Evolutionary conservation across 2,329 filamentous ascomycete species (phyloP).

Genomic region (Diaporthe batatas): DNA sequence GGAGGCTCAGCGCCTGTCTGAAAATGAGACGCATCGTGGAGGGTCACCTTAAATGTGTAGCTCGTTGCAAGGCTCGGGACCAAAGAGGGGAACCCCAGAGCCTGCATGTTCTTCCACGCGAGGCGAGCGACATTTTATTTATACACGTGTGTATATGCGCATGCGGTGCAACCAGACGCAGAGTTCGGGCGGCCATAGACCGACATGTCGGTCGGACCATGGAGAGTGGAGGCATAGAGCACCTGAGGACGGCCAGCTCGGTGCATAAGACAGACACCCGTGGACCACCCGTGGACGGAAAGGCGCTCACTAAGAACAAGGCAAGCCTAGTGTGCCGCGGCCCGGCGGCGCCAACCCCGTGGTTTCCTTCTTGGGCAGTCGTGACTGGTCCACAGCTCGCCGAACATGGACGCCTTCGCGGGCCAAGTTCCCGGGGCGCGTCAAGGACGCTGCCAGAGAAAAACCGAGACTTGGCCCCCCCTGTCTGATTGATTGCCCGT

Average conservation of each 20-base stretch:
- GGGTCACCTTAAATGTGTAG: too few species aligned
- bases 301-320: neutral
- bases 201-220: neutral
- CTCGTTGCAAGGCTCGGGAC: neutral
- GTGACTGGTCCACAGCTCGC: neutral
- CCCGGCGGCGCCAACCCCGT: neutral
- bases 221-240: neutral
- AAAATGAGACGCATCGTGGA: slow-evolving; percentile 24
- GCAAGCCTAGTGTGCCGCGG: neutral
- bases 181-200: neutral
- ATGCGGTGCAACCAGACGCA: neutral
- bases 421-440: neutral
- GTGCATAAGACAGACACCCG: neutral
- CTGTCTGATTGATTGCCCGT: too few species aligned
- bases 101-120: neutral
- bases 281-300: neutral
- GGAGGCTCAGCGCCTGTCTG: slow-evolving; percentile 13
- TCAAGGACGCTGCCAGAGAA: slow-evolving; percentile 7
- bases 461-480: too few species aligned
- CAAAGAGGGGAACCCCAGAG: neutral
- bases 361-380: slow-evolving; percentile 8
- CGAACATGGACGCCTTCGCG: slow-evolving; percentile 14
- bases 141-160: neutral
- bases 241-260: neutral
- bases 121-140: neutral